phyloP scores from a whole-genome alignment of 2,329 filamentous ascomycete genomes.

The Ophiostoma sp. region DNA sequence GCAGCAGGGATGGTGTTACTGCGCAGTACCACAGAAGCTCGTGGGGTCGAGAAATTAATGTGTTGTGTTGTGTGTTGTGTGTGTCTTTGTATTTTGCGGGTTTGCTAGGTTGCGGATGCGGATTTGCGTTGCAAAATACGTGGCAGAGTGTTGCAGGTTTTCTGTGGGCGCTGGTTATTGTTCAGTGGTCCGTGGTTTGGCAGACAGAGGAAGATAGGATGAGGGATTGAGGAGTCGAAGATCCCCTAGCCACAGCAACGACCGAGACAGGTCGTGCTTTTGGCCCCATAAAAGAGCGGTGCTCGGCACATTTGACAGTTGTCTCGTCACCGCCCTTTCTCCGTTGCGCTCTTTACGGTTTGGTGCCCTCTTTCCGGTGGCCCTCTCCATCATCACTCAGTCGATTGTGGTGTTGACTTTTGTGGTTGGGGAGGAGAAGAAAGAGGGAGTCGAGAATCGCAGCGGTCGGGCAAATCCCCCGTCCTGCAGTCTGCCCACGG shows the following conservation, averaged over 20 bases:
- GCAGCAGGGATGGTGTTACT: background rate
- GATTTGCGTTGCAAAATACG: background rate
- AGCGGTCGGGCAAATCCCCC: too few species aligned
- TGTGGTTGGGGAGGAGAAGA: background rate
- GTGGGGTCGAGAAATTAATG: background rate
- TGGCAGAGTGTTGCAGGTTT: background rate
- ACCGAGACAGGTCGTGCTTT: background rate
- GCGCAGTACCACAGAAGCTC: background rate
- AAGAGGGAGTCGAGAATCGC: background rate
- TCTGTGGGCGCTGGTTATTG: background rate
- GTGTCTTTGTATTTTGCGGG: background rate
- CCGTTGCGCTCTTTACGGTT: background rate
- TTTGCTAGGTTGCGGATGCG: background rate
- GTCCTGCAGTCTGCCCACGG: background rate
- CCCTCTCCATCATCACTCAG: background rate
- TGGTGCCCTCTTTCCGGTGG: background rate
- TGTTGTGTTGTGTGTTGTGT: background rate
- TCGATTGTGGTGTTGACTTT: background rate
- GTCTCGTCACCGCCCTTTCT: constrained; percentile 1
- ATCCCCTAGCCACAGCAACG: constrained; percentile 6
- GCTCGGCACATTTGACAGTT: constrained; percentile 6
- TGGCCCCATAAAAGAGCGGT: constrained; percentile 12
- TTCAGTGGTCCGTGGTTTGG: background rate
- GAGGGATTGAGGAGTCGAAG: background rate
- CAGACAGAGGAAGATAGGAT: too few species aligned